These are phyloP conservation scores for Bipolaris bicolor DNA, from an alignment of 2,329 filamentous ascomycete species.

Conservation along the genomic window DNA sequence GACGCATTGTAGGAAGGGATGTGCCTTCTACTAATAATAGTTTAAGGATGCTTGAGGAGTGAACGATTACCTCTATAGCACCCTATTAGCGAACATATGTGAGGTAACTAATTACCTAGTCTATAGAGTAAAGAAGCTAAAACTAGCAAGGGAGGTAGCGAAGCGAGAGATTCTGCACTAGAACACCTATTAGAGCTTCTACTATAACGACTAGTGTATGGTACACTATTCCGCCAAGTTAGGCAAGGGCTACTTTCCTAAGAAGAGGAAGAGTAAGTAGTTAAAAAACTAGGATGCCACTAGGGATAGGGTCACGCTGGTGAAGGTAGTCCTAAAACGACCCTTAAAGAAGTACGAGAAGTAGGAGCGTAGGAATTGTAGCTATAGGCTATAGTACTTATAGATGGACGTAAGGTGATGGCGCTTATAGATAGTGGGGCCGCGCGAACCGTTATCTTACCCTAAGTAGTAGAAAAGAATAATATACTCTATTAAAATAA, in stretches of 20 bases:
- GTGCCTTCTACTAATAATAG: neutral
- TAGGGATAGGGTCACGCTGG: neutral
- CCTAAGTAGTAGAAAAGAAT: too few species aligned
- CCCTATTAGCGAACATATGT: neutral
- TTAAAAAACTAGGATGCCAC: conserved; percentile 5
- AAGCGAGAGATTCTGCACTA: neutral
- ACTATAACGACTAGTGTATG: neutral
- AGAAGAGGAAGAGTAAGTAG: neutral
- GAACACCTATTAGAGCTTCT: neutral
- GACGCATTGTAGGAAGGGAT: neutral
- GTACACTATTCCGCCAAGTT: too few species aligned
- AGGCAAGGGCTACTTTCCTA: neutral
- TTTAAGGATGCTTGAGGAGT: neutral
- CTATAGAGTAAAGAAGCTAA: neutral
- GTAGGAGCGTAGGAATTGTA: accelerated
- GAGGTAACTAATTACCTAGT: neutral
- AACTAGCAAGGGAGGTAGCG: neutral
- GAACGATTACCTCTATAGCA: neutral
- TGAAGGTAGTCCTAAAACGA: neutral
- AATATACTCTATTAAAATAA: too few species aligned
- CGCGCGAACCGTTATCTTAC: too few species aligned
- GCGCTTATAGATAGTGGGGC: too few species aligned
- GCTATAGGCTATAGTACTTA: too few species aligned
- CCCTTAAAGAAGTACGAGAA: too few species aligned
- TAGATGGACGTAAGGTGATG: too few species aligned